Evolutionary conservation across 495 filamentous ascomycete species (phyloP).

Genomic region (Hyaloscypha finlandica): DNA sequence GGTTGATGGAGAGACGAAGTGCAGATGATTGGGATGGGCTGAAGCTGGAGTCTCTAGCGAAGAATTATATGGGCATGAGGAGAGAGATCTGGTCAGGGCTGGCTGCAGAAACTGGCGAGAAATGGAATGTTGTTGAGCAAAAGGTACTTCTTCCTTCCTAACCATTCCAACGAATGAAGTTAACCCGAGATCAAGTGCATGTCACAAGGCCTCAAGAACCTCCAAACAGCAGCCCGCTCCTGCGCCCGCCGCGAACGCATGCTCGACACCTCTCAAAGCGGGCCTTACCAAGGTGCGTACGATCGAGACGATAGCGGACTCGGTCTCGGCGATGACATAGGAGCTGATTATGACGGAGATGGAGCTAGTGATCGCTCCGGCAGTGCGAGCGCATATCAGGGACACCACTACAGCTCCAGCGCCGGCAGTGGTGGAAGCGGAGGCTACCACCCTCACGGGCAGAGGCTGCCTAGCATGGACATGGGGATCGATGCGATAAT

Average conservation of each 20-base stretch:
- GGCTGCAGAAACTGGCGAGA: conserved; percentile 62
- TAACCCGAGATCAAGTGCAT: conserved; percentile 44
- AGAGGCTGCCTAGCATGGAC: conserved; percentile 50
- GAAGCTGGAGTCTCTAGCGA: conserved; percentile 65
- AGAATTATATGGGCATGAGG: conserved; percentile 67
- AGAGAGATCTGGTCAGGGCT: conserved; percentile 72
- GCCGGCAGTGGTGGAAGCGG: conserved; percentile 18
- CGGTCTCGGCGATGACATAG: conserved; percentile 24
- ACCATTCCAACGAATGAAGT: neutral
- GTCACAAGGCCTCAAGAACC: conserved; percentile 59
- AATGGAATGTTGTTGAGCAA: conserved; percentile 68
- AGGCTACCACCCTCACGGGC: neutral
- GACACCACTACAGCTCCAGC: conserved; percentile 19
- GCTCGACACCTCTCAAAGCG: conserved; percentile 16
- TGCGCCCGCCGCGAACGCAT: conserved; percentile 53
- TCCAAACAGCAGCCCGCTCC: conserved; percentile 53
- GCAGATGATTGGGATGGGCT: conserved; percentile 68
- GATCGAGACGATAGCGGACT: conserved; percentile 25
- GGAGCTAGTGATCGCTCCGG: conserved; percentile 3
- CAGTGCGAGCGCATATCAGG: conserved; percentile 8
- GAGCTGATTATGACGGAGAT: conserved; percentile 28
- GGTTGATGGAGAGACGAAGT: conserved; percentile 66
- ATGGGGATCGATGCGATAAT: conserved; percentile 60
- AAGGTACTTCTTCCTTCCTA: conserved; percentile 53
- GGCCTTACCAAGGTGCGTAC: conserved; percentile 1